Evolutionary conservation across 208 protist genomes (phyloP).

Genomic region (Leishmania braziliensis): DNA sequence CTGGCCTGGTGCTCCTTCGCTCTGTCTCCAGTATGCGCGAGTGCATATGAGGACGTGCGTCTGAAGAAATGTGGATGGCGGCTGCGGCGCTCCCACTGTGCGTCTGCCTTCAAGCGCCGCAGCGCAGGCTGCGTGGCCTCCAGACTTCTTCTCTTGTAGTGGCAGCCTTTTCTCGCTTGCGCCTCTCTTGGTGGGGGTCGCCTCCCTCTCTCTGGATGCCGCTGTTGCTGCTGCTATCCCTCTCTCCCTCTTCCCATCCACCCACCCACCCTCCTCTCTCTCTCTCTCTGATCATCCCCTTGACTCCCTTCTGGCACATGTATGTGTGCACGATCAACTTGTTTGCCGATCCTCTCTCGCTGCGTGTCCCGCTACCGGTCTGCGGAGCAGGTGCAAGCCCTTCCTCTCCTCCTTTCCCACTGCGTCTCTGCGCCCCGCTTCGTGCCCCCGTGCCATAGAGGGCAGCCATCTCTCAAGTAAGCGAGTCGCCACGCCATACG

Average conservation of each 20-base stretch:
- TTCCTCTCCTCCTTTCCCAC: not conserved
- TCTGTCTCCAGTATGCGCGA: not conserved
- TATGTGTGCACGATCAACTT: not conserved
- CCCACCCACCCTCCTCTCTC: not conserved
- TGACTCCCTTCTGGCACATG: not conserved
- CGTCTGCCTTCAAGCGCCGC: not conserved
- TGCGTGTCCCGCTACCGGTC: not conserved
- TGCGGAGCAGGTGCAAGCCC: not conserved
- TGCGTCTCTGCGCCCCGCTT: not conserved
- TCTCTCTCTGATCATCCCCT: not conserved
- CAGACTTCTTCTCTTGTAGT: not conserved
- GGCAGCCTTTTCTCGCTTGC: no score
- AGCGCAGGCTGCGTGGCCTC: not conserved
- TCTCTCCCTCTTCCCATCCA: conserved; percentile 1
- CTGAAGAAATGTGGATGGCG: not conserved
- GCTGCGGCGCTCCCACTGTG: not conserved
- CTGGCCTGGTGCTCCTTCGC: not conserved
- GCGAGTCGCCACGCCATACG: not conserved
- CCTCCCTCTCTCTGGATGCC: not conserved
- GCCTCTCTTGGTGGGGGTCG: not conserved
- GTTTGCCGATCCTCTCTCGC: not conserved
- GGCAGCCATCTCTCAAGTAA: not conserved
- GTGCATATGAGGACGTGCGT: not conserved
- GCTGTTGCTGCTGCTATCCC: conserved; percentile 1
- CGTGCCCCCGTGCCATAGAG: not conserved